Evolutionary conservation across 2,329 filamentous ascomycete species (phyloP).

Genomic region (Fusarium secorum): DNA sequence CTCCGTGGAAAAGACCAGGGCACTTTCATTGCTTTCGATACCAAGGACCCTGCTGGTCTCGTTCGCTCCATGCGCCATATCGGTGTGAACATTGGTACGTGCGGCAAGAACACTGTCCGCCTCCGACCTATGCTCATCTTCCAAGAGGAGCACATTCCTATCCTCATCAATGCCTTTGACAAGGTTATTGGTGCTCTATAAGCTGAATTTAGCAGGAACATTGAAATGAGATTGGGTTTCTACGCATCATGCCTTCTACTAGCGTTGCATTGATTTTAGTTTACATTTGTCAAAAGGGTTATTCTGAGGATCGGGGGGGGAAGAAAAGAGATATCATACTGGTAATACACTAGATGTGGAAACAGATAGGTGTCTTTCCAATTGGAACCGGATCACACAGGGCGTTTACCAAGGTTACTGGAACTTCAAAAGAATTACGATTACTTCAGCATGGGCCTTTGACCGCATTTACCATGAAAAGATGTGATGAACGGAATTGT

Average conservation of each 20-base stretch:
- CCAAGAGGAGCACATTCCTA: slow-evolving; percentile 69
- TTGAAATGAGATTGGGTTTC: slow-evolving; percentile 18
- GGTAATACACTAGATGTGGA: slow-evolving; percentile 33
- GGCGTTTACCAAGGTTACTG: slow-evolving; percentile 35
- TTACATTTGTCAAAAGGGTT: slow-evolving; percentile 8
- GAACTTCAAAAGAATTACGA: slow-evolving; percentile 26
- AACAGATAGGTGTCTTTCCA: slow-evolving; percentile 35
- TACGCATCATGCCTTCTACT: slow-evolving; percentile 39
- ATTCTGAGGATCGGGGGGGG: slow-evolving; percentile 20
- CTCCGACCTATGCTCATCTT: slow-evolving; percentile 85
- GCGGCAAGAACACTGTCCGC: slow-evolving; percentile 72
- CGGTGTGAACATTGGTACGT: slow-evolving; percentile 82
- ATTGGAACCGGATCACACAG: slow-evolving; percentile 33
- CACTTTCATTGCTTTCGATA: slow-evolving; percentile 85
- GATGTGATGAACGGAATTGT: neutral
- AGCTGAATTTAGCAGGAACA: slow-evolving; percentile 17
- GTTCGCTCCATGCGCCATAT: slow-evolving; percentile 74
- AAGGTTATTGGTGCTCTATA: slow-evolving; percentile 43
- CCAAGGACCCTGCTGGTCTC: slow-evolving; percentile 72
- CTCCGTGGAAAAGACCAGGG: slow-evolving; percentile 78
- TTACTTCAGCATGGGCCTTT: neutral
- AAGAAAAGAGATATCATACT: slow-evolving; percentile 18
- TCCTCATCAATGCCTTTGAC: slow-evolving; percentile 42
- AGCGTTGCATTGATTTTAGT: slow-evolving; percentile 38
- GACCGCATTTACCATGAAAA: neutral